Evolutionary conservation across 2,329 filamentous ascomycete species (phyloP), one percentile per base, ranked within the genome.

Genomic region (Cadophora luteo-olivacea): DNA sequence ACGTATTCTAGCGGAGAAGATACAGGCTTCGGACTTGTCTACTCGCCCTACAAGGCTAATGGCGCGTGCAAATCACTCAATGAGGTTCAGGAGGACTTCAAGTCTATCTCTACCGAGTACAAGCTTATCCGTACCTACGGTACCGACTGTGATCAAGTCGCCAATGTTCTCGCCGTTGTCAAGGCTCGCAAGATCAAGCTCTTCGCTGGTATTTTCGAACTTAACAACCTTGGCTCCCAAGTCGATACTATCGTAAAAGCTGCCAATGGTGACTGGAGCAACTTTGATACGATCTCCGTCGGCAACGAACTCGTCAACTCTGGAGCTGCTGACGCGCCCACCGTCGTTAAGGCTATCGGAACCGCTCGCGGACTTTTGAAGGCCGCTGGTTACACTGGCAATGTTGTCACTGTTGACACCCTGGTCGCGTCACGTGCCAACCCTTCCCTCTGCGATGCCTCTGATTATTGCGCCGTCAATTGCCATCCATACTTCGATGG

Each of bases 401-500:
- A 88, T 1, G 88, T 97, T 36, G 92, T 94, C 48, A 89, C 91
- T 0, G 92, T 95, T 58, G 94, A 97, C 77, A 95, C 92, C 0
- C 92, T 92, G 75, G 84, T 87, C 25, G 89, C 90, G 5, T 84
- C 89, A n/a, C 82, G 89, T 60, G 80, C 82, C 62, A 86, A 95
- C 74, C 90, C 90, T 0, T 81, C 86, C 63, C 84, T 97, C 60
- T 97, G 93, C 80, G 79, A 88, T 32, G 84, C 83, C 57, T 92
- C 91, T 0, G 93, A 97, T 76, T 92, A 92, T 81, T 93, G 90
- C 75, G 91, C 92, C 19, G 87, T 91, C 77, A 97, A 97, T 80
- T 87, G 89, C 72, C 93, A 97, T 79, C 87, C 93, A 14, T 97
- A 94, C 85, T 97, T 96, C 79, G 91, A 97, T 74, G 80, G 83